Conservation (phyloP, 2,329 filamentous ascomycete species). For the Didymella exigua region DNA sequence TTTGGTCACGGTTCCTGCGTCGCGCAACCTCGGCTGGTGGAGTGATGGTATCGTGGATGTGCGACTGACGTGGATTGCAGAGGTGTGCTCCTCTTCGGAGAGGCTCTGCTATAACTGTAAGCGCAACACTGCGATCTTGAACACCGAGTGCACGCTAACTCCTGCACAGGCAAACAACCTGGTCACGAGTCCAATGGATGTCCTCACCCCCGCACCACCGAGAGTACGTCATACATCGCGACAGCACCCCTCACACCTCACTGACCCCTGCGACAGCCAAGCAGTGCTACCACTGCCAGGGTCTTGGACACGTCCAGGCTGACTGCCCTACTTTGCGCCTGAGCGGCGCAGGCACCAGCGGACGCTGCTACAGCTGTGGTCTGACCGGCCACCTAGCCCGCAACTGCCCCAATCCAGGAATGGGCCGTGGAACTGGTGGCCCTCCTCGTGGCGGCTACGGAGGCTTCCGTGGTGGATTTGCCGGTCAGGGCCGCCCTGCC, state of each 20-base stretch:
- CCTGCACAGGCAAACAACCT: constrained; percentile 73
- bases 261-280: constrained; percentile 65
- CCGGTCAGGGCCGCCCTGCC: constrained; percentile 68
- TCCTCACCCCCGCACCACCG: constrained; percentile 93
- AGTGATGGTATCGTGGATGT: background rate
- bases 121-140: constrained; percentile 41
- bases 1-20: constrained; percentile 19
- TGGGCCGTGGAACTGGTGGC: constrained; percentile 67
- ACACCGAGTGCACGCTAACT: constrained; percentile 18
- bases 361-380: constrained; percentile 96
- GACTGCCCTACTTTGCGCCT: constrained; percentile 96
- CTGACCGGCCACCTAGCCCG: constrained; percentile 91
- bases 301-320: constrained; percentile 95
- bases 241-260: background rate
- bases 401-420: constrained; percentile 79
- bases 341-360: constrained; percentile 78
- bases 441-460: constrained; percentile 74
- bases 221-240: constrained; percentile 62
- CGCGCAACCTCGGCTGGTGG: constrained; percentile 25
- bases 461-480: constrained; percentile 75
- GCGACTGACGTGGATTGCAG: constrained; percentile 52
- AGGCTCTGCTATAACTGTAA: constrained; percentile 99
- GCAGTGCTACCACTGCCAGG: constrained; percentile 99
- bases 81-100: constrained; percentile 97
- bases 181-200: constrained; percentile 98